Conservation (phyloP, 2,329 filamentous ascomycete species). For the Mariannaea sp. region DNA sequence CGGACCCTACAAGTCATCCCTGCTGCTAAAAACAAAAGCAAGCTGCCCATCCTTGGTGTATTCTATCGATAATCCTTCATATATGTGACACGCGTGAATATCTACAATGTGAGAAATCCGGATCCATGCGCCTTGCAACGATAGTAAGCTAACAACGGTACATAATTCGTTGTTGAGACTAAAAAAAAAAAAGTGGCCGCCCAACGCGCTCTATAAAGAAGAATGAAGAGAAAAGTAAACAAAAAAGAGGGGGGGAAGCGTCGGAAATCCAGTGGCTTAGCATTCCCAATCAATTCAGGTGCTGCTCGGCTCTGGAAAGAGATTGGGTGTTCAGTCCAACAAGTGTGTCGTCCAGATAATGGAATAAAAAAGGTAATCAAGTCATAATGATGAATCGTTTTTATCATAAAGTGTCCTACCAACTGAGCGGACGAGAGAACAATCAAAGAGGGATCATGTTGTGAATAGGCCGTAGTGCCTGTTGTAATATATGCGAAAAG, state of each 20-base stretch:
- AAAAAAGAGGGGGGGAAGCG: not conserved
- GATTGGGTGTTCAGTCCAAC: too few species aligned
- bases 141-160: not conserved
- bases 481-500: too few species aligned
- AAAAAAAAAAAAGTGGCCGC: not conserved
- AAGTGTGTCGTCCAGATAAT: not conserved
- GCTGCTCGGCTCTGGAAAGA: not conserved
- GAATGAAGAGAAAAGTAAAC: not conserved
- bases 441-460: not conserved
- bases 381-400: not conserved
- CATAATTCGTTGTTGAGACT: not conserved
- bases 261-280: not conserved
- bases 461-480: too few species aligned
- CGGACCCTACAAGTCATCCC: not conserved
- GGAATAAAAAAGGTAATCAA: not conserved
- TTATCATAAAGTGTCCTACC: not conserved
- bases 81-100: slow-evolving; percentile 10
- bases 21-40: not conserved
- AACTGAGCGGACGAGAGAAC: not conserved
- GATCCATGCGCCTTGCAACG: not conserved
- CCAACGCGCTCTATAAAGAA: not conserved
- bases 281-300: not conserved
- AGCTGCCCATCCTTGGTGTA: slow-evolving; percentile 17
- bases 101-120: slow-evolving; percentile 5
- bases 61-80: slow-evolving; percentile 16